These are phyloP conservation scores for Zygosaccharomyces lentus DNA, from an alignment of 805 yeast genomes.

Conservation along the genomic window DNA sequence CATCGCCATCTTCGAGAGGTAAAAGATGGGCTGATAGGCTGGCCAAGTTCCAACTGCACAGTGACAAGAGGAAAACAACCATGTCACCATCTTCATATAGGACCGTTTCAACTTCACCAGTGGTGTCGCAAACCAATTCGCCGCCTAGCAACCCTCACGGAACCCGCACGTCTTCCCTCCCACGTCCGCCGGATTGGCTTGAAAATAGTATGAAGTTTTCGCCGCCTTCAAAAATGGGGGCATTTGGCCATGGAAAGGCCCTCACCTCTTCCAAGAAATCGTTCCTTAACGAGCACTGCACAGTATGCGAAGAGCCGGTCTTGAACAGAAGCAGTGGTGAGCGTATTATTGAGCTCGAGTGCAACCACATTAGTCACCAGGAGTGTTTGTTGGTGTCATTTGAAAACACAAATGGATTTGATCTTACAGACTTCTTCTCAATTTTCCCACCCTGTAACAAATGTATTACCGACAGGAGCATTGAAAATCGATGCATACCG, in stretches of 20 bases:
- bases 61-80: constrained; percentile 13
- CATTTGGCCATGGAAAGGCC: constrained; percentile 14
- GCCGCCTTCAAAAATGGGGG: constrained; percentile 16
- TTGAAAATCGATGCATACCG: constrained; percentile 27
- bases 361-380: constrained; percentile 56
- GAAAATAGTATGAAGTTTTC: not conserved
- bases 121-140: constrained; percentile 2
- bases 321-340: constrained; percentile 44
- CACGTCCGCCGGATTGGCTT: constrained; percentile 23
- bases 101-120: constrained; percentile 1
- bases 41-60: constrained; percentile 18
- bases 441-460: constrained; percentile 29
- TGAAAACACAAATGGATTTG: constrained; percentile 18
- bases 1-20: constrained; percentile 19
- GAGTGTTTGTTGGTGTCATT: constrained; percentile 48
- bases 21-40: constrained; percentile 28
- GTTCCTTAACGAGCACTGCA: constrained; percentile 27
- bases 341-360: constrained; percentile 44
- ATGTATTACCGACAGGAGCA: constrained; percentile 16
- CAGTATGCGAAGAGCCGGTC: constrained; percentile 50
- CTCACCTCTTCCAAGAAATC: constrained; percentile 22
- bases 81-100: constrained; percentile 5
- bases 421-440: constrained; percentile 17
- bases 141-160: constrained; percentile 16
- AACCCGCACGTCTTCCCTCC: constrained; percentile 28